Conservation (phyloP, 495 filamentous ascomycete species). For the Penicillium paxilli region DNA sequence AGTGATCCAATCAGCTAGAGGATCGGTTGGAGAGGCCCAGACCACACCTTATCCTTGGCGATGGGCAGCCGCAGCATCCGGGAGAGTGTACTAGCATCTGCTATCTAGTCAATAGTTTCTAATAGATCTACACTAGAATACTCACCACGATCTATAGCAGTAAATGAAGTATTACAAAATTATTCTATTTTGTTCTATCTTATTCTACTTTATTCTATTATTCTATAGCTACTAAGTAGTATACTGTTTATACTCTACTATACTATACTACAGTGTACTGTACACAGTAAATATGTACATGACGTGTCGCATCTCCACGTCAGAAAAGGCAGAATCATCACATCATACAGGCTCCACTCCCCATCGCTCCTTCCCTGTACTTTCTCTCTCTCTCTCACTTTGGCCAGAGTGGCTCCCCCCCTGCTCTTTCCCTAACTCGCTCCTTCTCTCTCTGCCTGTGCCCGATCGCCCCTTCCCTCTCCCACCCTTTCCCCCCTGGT, state of each 20-base stretch:
- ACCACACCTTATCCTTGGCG: conserved; percentile 27
- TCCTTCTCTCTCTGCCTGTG: background rate
- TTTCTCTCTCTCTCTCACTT: conserved; percentile 27
- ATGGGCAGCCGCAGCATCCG: conserved; percentile 20
- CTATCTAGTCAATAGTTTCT: background rate
- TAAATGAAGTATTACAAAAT: too few species aligned
- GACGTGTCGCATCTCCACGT: conserved; percentile 29
- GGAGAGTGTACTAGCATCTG: too few species aligned
- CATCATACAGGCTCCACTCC: conserved; percentile 15
- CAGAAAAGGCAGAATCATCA: conserved; percentile 20
- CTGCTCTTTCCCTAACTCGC: conserved; percentile 7
- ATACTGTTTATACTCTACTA: background rate
- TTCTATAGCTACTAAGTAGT: background rate
- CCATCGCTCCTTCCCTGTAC: conserved; percentile 10
- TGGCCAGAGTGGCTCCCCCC: background rate
- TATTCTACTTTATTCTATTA: too few species aligned
- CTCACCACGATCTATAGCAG: too few species aligned
- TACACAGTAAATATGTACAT: conserved; percentile 5
- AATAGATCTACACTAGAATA: background rate
- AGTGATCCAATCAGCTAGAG: conserved; percentile 4
- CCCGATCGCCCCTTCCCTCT: conserved; percentile 1
- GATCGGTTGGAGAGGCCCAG: conserved; percentile 15
- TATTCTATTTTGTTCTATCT: too few species aligned
- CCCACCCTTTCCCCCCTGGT: too few species aligned
- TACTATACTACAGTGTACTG: background rate